phyloP scores from a whole-genome alignment of 306 rosid genomes.

The Purshia tridentata region DNA sequence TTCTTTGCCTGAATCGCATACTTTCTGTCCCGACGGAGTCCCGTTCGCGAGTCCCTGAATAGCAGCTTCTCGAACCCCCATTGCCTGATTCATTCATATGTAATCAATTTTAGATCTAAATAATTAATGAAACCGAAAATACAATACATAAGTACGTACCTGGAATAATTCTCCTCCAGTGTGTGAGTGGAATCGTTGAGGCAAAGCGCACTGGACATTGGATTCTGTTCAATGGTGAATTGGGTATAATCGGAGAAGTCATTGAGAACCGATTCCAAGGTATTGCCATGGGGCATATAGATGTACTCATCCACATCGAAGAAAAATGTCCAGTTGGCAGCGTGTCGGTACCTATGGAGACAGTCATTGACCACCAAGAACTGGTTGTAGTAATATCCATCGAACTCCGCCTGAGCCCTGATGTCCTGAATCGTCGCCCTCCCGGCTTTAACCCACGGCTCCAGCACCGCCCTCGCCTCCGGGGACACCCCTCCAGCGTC shows the following conservation, averaged over 20 bases:
- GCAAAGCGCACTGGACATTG: slow-evolving; percentile 41
- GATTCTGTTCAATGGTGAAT: slow-evolving; percentile 43
- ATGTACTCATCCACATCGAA: slow-evolving; percentile 48
- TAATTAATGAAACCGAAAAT: not conserved
- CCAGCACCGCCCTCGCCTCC: slow-evolving; percentile 37
- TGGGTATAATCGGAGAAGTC: slow-evolving; percentile 35
- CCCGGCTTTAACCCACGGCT: slow-evolving; percentile 41
- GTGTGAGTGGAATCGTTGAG: slow-evolving; percentile 29
- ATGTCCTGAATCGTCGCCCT: slow-evolving; percentile 38
- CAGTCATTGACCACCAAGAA: slow-evolving; percentile 46
- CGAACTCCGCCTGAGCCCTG: slow-evolving; percentile 36
- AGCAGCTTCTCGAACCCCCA: slow-evolving; percentile 48
- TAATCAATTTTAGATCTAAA: not conserved
- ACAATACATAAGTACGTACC: slow-evolving; percentile 12
- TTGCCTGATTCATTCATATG: slow-evolving; percentile 30
- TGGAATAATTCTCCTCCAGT: slow-evolving; percentile 8
- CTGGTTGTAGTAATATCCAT: slow-evolving; percentile 44
- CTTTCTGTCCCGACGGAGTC: slow-evolving; percentile 38
- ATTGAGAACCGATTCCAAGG: slow-evolving; percentile 31
- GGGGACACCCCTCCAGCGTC: slow-evolving; percentile 42
- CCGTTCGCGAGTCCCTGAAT: slow-evolving; percentile 36
- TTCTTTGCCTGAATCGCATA: slow-evolving; percentile 44
- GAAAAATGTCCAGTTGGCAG: slow-evolving; percentile 43
- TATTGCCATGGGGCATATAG: slow-evolving; percentile 32
- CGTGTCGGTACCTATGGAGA: slow-evolving; percentile 30